Evolutionary conservation across 2,329 filamentous ascomycete genomes (phyloP).

Genomic region (Sclerotinia sclerotiorum): DNA sequence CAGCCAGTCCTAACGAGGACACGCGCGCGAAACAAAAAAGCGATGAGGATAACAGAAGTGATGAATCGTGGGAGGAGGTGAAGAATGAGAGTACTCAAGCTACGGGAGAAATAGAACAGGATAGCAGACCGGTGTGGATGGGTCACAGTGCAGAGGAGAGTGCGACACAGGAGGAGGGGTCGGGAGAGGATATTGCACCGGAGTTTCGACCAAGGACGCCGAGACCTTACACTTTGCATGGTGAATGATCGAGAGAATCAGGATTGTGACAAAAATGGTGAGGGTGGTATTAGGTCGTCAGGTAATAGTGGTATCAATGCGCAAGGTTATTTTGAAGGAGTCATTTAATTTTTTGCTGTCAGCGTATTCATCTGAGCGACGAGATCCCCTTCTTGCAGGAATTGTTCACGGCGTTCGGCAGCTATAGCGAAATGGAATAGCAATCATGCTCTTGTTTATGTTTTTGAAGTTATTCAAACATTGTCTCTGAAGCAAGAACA

Average conservation of each 20-base stretch:
- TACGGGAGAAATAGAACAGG: neutral
- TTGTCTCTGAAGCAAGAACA: neutral
- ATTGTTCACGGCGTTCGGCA: neutral
- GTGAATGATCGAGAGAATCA: neutral
- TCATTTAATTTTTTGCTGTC: no score
- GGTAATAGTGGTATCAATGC: neutral
- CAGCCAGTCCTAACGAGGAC: neutral
- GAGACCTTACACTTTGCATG: constrained; percentile 13
- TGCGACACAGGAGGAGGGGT: neutral
- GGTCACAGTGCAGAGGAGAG: neutral
- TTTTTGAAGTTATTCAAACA: neutral
- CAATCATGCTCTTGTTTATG: neutral
- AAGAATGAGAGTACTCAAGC: neutral
- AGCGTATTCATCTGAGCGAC: neutral
- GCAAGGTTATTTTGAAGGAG: neutral
- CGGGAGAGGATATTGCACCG: constrained; percentile 12
- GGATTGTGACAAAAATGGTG: no score
- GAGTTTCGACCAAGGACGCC: constrained; percentile 19
- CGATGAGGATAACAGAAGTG: neutral
- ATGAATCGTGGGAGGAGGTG: constrained; percentile 18
- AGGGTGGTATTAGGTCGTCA: neutral
- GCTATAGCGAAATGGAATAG: neutral
- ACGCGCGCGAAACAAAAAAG: neutral
- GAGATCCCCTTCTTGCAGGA: neutral
- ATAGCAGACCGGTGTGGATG: neutral